Percentiles rank a stretch among this genome's conserved stretches.
Evolutionary conservation across 371 early-diverging fungal genomes (phyloP).

Genomic region (Haplosporangium sp.): DNA sequence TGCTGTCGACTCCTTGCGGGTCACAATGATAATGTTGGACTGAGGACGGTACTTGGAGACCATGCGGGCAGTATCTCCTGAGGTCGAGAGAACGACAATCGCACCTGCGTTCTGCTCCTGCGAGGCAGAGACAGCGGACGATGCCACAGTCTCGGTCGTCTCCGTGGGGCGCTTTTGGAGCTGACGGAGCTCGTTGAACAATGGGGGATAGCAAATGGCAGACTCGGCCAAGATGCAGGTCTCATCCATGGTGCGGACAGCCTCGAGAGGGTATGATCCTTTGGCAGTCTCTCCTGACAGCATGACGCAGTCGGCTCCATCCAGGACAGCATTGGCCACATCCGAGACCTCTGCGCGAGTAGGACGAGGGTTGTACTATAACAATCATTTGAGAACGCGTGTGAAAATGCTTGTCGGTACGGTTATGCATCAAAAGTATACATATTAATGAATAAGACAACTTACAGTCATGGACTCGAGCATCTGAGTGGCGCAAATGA

Average conservation of each 20-base stretch:
- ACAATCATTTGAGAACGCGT: too few relatives aligned
- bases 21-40: slow-evolving; percentile 92
- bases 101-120: slow-evolving; percentile 87
- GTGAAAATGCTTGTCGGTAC: too few relatives aligned
- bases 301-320: slow-evolving; percentile 99
- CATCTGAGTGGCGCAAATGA: slow-evolving; percentile 99
- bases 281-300: slow-evolving; percentile 98
- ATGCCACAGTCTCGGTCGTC: slow-evolving; percentile 93
- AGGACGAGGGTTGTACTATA: slow-evolving; percentile 88
- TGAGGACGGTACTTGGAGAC: slow-evolving; percentile 95
- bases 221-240: slow-evolving; percentile 81
- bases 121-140: slow-evolving; percentile 91
- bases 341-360: slow-evolving; percentile 99
- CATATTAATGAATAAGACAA: too few relatives aligned
- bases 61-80: slow-evolving; percentile 87
- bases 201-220: slow-evolving; percentile 77
- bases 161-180: slow-evolving; percentile 78
- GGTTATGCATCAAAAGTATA: too few relatives aligned
- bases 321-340: slow-evolving; percentile 97
- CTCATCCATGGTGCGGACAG: slow-evolving; percentile 80
- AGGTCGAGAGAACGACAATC: slow-evolving; percentile 81
- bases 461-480: slow-evolving; percentile 93
- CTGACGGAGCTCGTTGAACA: slow-evolving; percentile 82
- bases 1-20: slow-evolving; percentile 83
- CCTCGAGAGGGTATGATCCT: slow-evolving; percentile 83